Conservation (phyloP, 345 rosid genomes). For the Capsella bursapastoris region DNA sequence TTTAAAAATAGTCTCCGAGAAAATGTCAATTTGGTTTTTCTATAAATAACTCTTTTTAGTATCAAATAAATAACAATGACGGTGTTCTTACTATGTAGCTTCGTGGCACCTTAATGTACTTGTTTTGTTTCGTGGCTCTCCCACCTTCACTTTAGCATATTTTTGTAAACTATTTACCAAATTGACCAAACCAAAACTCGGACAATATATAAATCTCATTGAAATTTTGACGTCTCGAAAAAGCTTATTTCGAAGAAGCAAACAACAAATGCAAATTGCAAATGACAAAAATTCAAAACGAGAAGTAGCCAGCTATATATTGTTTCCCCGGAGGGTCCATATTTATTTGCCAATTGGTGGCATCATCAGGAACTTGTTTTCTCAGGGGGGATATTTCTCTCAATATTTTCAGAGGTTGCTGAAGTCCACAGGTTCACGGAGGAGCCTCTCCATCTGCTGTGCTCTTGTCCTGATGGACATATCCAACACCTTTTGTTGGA, state of each 20-base stretch:
- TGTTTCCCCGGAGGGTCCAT: conserved; percentile 38
- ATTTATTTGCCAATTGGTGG: conserved; percentile 42
- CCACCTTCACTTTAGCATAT: neutral
- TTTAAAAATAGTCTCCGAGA: conserved; percentile 24
- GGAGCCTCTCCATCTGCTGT: conserved; percentile 89
- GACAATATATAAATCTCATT: neutral
- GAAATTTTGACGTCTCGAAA: neutral
- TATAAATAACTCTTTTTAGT: neutral
- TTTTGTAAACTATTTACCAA: neutral
- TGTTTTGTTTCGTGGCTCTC: conserved; percentile 17
- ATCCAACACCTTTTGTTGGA: conserved; percentile 87
- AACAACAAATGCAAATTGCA: conserved; percentile 20
- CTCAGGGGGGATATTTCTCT: neutral
- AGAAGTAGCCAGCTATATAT: conserved; percentile 6
- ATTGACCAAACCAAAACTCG: neutral
- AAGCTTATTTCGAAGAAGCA: neutral
- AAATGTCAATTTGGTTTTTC: conserved; percentile 24
- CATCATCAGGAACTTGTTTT: conserved; percentile 20
- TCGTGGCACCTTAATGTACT: conserved; percentile 32
- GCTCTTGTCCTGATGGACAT: conserved; percentile 95
- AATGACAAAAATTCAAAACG: conserved; percentile 13
- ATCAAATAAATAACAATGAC: neutral
- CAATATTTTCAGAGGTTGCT: conserved; percentile 45
- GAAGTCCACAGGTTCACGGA: conserved; percentile 69
- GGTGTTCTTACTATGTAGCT: neutral